These are phyloP conservation scores for Aspergillus hiratsukae DNA, from an alignment of 2,329 filamentous ascomycete genomes.

Conservation along the genomic window DNA sequence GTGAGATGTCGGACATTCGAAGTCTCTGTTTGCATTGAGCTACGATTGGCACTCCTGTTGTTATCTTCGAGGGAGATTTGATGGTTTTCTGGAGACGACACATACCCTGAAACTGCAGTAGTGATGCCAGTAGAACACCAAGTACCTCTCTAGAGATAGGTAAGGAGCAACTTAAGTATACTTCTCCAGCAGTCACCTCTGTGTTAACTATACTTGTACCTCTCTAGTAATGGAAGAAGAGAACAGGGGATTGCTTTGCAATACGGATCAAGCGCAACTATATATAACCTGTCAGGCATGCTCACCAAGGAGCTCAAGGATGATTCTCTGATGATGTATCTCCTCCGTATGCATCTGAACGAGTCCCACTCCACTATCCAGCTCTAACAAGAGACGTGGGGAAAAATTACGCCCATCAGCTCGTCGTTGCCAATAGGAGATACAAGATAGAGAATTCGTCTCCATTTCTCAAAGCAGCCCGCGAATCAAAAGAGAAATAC, in stretches of 20 bases:
- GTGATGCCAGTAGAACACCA: no score
- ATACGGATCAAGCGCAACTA: not conserved
- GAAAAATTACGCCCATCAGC: not conserved
- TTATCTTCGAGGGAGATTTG: not conserved
- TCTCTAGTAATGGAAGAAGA: not conserved
- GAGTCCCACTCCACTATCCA: not conserved
- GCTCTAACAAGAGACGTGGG: not conserved
- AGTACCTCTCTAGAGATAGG: no score
- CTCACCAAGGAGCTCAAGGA: not conserved
- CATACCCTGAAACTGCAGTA: not conserved
- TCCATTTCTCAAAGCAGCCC: not conserved
- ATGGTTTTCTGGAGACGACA: not conserved
- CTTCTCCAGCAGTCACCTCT: not conserved
- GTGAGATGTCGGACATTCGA: not conserved
- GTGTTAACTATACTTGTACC: not conserved
- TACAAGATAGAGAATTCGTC: no score
- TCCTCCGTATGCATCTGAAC: not conserved
- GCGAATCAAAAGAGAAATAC: no score
- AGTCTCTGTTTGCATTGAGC: not conserved
- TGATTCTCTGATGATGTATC: not conserved
- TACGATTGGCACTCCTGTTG: not conserved
- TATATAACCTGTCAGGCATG: not conserved
- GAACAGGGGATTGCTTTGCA: not conserved
- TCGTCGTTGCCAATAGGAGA: no score
- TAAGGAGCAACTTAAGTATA: no score